Base-by-base conservation (phyloP, 2,329 filamentous ascomycete species). In the Seiridium unicorne region DNA sequence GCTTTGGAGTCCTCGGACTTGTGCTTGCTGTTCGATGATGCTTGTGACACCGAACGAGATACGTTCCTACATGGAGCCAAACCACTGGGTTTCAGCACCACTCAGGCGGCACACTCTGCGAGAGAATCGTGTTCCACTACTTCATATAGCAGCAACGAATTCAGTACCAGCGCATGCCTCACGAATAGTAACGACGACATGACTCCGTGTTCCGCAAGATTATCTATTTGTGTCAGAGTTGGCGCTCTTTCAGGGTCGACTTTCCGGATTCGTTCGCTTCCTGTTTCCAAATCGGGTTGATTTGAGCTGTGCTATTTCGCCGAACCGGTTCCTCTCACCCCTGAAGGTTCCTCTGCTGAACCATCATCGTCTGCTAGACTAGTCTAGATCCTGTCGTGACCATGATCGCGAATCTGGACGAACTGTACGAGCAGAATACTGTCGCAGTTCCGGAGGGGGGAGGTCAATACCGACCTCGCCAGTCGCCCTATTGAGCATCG, bases 211-310 rank as follows among this genome's bases (percentile, higher is more conserved):
- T 48, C 42, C 40, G 35, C 47, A 48, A 38, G 46, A 54, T 58
- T 48, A 32, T 54, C 55, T 55, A 55, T 42, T 44, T 34, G 34
- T 34, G 35, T 53, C 55, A 40, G 31, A 38, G 32, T 46, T 40
- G 31, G 47, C 42, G 56, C 47, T 48, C 42, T 53, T 46, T 13
- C 34, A 44, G 26, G 13, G 42, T 31, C 11, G 42, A 47, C 35
- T 49, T 46, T 38, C 60, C 60, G 44, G 32, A 60, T 60, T 44
- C 35, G 57, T 54, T 62, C 60, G 60, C 60, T 62, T 62, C 51
- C 26, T 35, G 51, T 48, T 61, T 61, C 60, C 60, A 35, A 32
- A 55, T 55, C 10, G 48, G 56, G 60, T 32, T 10, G 26, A 38
- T 36, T 4, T 57, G 7, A 46, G 13, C 36, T 18, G 11, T 35